These are phyloP conservation scores for Neurospora sp. DNA, from an alignment of 495 filamentous ascomycete genomes.

Conservation along the genomic window DNA sequence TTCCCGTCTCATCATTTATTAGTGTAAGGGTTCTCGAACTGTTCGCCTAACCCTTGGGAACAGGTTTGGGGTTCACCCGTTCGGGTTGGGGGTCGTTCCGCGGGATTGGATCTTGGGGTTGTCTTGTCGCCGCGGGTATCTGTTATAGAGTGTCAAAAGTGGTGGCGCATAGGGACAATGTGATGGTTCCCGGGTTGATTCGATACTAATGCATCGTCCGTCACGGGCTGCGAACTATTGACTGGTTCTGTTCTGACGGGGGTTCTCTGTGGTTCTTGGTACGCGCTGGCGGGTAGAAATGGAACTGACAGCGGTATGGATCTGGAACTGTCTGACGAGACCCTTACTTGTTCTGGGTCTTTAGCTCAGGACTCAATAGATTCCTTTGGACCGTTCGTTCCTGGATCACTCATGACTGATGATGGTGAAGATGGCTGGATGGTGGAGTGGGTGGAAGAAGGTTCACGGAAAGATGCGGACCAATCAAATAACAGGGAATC, in stretches of 20 bases:
- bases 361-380: background rate
- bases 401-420: background rate
- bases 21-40: background rate
- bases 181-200: background rate
- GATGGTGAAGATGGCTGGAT: background rate
- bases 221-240: background rate
- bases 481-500: background rate
- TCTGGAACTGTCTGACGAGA: background rate
- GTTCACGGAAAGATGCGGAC: background rate
- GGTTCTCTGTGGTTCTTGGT: background rate
- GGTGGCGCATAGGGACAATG: background rate
- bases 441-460: background rate
- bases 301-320: background rate
- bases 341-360: background rate
- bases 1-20: background rate
- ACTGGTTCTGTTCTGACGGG: background rate
- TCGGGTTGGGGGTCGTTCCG: background rate
- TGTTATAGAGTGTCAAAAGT: background rate
- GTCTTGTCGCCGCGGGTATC: background rate
- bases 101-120: background rate
- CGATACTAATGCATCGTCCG: background rate
- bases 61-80: background rate
- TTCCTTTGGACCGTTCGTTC: background rate
- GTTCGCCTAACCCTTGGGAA: background rate
- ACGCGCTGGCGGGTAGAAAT: background rate